These are phyloP conservation scores for Scenedesmus sp. DNA, from an alignment of 163 green algal species.

Conservation along the genomic window DNA sequence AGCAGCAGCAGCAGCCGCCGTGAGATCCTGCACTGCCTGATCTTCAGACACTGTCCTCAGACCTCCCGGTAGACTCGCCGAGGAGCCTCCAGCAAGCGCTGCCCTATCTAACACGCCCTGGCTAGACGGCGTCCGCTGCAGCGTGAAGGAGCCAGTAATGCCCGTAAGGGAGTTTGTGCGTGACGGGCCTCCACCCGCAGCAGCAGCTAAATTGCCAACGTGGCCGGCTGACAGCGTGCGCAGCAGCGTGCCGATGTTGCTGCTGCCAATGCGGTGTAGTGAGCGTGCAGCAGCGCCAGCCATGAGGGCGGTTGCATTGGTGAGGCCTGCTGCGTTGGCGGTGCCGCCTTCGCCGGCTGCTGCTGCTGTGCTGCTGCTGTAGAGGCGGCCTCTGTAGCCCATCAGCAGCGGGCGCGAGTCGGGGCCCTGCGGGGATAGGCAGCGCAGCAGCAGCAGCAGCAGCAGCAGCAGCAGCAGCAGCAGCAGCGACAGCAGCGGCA, in stretches of 20 bases:
- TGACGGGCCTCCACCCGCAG: too few species aligned
- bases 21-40: not conserved
- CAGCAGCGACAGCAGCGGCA: too few species aligned
- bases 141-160: too few species aligned
- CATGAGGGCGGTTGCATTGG: conserved; percentile 8
- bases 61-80: not conserved
- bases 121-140: not conserved
- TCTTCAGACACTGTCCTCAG: not conserved
- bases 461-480: too few species aligned
- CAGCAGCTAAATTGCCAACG: not conserved
- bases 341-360: not conserved
- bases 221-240: not conserved
- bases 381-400: conserved; percentile 6
- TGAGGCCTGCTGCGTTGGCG: conserved; percentile 29
- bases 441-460: too few species aligned
- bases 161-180: too few species aligned
- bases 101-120: not conserved
- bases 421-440: not conserved
- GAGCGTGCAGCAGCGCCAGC: not conserved
- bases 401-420: conserved; percentile 25
- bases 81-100: not conserved
- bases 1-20: not conserved
- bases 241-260: not conserved
- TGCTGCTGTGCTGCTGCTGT: not conserved
- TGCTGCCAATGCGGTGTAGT: conserved; percentile 25